Conservation (phyloP, 257 asterid genomes). For the Coffea canephora region DNA sequence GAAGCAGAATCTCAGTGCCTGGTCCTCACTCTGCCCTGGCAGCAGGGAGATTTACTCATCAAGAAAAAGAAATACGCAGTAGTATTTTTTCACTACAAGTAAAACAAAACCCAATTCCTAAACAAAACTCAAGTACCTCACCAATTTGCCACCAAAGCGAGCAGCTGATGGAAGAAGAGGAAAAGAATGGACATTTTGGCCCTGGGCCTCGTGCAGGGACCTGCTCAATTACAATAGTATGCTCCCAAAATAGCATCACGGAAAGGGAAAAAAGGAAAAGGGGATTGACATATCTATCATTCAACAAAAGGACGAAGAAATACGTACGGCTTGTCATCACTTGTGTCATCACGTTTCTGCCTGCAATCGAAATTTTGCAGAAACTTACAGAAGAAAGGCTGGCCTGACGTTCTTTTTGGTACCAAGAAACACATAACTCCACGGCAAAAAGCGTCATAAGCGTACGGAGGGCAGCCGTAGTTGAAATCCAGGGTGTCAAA, state of each 20-base stretch:
- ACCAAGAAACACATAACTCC: background rate
- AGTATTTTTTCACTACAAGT: too few relatives aligned
- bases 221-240: background rate
- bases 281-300: too few relatives aligned
- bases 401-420: too few relatives aligned
- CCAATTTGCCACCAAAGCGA: too few relatives aligned
- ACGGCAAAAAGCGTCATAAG: background rate
- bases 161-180: too few relatives aligned
- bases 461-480: background rate
- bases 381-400: background rate
- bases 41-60: too few relatives aligned
- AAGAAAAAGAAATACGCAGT: too few relatives aligned
- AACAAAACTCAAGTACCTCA: too few relatives aligned
- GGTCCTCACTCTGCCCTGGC: too few relatives aligned
- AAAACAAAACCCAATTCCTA: too few relatives aligned
- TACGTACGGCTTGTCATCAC: background rate
- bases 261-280: background rate
- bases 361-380: background rate
- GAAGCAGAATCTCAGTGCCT: background rate
- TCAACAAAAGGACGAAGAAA: background rate
- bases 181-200: background rate
- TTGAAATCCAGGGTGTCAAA: background rate
- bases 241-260: background rate
- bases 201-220: background rate
- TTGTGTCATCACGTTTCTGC: background rate